A percentile compares a stretch with the other conserved stretches of the same genome.
Conservation (phyloP, 2,329 filamentous ascomycete genomes). For the Neonectria sp. region DNA sequence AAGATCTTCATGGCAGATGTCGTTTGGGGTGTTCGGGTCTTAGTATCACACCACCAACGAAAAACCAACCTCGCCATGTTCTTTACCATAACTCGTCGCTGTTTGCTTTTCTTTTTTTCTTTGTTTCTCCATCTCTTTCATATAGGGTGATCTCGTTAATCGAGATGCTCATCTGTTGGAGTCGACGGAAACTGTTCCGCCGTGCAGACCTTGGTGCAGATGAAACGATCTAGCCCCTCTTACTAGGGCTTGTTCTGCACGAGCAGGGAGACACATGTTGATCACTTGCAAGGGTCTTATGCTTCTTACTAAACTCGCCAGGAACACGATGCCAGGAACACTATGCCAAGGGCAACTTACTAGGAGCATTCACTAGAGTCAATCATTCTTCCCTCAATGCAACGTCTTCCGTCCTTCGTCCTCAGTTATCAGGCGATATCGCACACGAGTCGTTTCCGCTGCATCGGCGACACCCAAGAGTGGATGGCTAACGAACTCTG, state of each 20-base stretch:
- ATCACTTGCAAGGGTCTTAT: constrained; percentile 3
- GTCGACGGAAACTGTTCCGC: constrained; percentile 7
- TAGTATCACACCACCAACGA: not conserved
- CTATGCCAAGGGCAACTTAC: not conserved
- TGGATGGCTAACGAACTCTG: not conserved
- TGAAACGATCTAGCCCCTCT: constrained; percentile 21
- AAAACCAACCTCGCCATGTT: not conserved
- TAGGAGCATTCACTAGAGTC: not conserved
- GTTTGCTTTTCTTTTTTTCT: not conserved
- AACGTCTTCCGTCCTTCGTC: not conserved
- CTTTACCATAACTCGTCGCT: not conserved
- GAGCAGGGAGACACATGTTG: constrained; percentile 8
- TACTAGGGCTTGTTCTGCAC: constrained; percentile 10
- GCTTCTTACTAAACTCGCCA: not conserved
- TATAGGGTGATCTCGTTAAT: constrained; percentile 14
- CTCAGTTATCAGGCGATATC: not conserved
- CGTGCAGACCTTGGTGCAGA: constrained; percentile 15
- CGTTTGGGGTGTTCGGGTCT: not conserved
- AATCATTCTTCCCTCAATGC: not conserved
- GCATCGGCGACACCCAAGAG: not conserved
- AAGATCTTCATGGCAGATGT: too few relatives aligned
- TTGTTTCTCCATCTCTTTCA: not conserved
- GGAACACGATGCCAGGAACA: not conserved
- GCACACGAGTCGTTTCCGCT: not conserved
- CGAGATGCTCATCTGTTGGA: constrained; percentile 17